Percentiles rank a stretch among this genome's conserved stretches.
phyloP scores from a whole-genome alignment of 768 basidiomycete genomes.

The Tricholoma furcatifolium region DNA sequence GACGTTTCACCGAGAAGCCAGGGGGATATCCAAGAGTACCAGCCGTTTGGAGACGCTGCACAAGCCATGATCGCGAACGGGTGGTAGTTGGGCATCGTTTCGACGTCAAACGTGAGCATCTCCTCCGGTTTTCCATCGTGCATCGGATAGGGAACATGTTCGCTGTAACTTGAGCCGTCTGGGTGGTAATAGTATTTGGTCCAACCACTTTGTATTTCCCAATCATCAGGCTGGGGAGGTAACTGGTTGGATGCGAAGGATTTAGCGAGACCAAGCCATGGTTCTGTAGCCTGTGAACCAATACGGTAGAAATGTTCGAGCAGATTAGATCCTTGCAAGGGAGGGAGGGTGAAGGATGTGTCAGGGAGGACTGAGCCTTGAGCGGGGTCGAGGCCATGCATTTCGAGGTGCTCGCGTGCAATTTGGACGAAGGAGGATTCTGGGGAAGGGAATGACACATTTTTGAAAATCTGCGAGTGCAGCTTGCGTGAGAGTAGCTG shows the following conservation, averaged over 20 bases:
- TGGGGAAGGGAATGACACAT: constrained; percentile 62
- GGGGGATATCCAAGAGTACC: constrained; percentile 97
- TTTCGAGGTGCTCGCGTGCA: constrained; percentile 75
- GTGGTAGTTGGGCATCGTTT: constrained; percentile 83
- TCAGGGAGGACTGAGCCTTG: constrained; percentile 82
- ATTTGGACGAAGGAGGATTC: constrained; percentile 65
- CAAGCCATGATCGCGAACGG: constrained; percentile 87
- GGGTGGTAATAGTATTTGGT: constrained; percentile 71
- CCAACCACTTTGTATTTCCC: constrained; percentile 76
- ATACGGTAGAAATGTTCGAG: constrained; percentile 89
- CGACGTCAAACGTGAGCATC: constrained; percentile 89
- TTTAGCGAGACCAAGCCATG: constrained; percentile 73
- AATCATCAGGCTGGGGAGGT: constrained; percentile 55
- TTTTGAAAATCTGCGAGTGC: constrained; percentile 80
- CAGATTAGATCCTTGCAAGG: constrained; percentile 76
- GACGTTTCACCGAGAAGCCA: constrained; percentile 73
- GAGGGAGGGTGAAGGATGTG: constrained; percentile 77
- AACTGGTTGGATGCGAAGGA: constrained; percentile 50
- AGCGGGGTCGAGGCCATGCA: constrained; percentile 77
- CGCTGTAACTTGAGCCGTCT: constrained; percentile 78
- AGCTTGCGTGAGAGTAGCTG: constrained; percentile 84
- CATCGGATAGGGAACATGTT: constrained; percentile 66
- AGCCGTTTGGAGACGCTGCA: constrained; percentile 77
- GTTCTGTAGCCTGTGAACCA: constrained; percentile 65
- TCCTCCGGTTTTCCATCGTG: constrained; percentile 65